Evolutionary conservation across 441 rosid genomes (phyloP).

Genomic region (Croton setiger): DNA sequence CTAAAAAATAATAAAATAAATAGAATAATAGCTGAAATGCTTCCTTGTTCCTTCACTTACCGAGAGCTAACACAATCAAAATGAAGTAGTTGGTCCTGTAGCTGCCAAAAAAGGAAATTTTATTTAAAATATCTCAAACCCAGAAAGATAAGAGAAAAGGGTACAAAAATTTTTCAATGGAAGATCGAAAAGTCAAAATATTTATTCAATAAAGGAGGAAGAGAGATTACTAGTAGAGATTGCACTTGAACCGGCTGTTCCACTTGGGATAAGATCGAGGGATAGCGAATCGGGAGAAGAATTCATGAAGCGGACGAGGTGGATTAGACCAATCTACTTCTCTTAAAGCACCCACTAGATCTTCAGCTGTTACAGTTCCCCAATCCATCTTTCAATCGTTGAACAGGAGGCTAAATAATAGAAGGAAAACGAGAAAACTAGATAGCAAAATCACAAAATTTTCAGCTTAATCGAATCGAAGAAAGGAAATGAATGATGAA

Average conservation of each 20-base stretch:
- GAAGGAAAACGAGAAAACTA: not conserved
- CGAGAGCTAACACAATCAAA: conserved; percentile 69
- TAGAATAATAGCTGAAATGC: not conserved
- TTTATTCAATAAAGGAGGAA: not conserved
- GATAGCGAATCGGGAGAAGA: conserved; percentile 80
- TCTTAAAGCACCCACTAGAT: conserved; percentile 83
- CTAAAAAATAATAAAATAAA: not conserved
- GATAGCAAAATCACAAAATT: not conserved
- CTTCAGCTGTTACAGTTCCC: conserved; percentile 93
- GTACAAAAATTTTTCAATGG: not conserved
- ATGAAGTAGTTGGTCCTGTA: conserved; percentile 93
- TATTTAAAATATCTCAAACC: not conserved
- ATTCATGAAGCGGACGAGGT: conserved; percentile 80
- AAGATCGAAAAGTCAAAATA: not conserved
- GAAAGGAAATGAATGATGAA: not conserved
- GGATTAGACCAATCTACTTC: conserved; percentile 98
- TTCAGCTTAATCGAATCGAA: not conserved
- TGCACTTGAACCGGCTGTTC: conserved; percentile 98
- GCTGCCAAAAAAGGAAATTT: conserved; percentile 45
- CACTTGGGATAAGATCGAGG: conserved; percentile 77
- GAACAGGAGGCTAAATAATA: not conserved
- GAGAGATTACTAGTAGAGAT: conserved; percentile 70
- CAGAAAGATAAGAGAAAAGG: not conserved
- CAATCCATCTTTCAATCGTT: conserved; percentile 60
- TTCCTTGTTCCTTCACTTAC: conserved; percentile 36